Base-by-base conservation (phyloP, 371 early-diverging fungal species). In the Zychaea mexicana region DNA sequence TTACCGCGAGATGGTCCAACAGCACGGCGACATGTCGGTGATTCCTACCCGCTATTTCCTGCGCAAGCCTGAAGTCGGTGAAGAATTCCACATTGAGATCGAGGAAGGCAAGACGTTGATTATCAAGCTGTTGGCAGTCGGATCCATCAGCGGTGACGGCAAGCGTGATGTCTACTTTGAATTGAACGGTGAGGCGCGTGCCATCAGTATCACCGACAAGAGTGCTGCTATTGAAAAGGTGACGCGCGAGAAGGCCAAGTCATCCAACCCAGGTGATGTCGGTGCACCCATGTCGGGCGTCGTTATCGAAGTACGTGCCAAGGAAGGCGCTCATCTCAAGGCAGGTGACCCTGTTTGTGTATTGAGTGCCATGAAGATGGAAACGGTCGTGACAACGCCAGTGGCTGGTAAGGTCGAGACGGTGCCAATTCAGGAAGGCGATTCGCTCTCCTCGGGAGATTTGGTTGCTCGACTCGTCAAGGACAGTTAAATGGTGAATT, bases 271-370 rank as follows among this genome's bases (percentile, higher is more conserved):
- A 66, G 89, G 89, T 59, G 94, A 97, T 56, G 83, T 97, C 33
- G 94, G 92, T n/a, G 94, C 95, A 8, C 97, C 97, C n/a, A 97
- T 96, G 97, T 88, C 91, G 28, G 97, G 98, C 60, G 91, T 94
- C 1, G 94, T 98, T 4, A 87, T 98, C 22, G 97, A 96, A 72
- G 84, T 97, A 57, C 88, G 91, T 52, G 94, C 89, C 55, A 89
- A 92, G 68, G 84, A 74, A 63, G 97, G 97, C 47, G 80, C 85
- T 30, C 71, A 79, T 46, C 88, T 98, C 62, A 94, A 93, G 83
- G 87, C 87, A 9, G 98, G 97, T 12, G 95, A 96, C 64, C 93
- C 95, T 8, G 73, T 96, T 61, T 94, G 90, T 64, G 91, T 97
- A 12, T 78, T 97, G 60, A 90, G 90, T 54, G 97, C 97, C 49